These are phyloP conservation scores for Pholiota conissans DNA, from an alignment of 768 basidiomycete genomes.

Conservation along the genomic window DNA sequence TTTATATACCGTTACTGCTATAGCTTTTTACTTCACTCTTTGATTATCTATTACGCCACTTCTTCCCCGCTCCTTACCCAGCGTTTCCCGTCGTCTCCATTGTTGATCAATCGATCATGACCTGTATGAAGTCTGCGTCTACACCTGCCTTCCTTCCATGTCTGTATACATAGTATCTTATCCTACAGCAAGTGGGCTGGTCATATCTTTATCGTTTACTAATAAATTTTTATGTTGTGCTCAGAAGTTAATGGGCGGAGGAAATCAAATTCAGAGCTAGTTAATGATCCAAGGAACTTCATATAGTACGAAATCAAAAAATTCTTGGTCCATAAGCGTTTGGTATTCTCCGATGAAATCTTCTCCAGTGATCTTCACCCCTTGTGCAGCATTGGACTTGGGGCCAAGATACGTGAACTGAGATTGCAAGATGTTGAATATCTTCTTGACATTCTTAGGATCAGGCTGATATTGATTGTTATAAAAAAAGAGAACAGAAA, in stretches of 20 bases:
- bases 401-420: constrained; percentile 83
- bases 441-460: constrained; percentile 78
- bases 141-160: constrained; percentile 38
- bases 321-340: constrained; percentile 91
- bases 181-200: constrained; percentile 54
- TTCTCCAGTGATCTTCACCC: constrained; percentile 38
- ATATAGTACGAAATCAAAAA: constrained; percentile 91
- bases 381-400: constrained; percentile 56
- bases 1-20: constrained; percentile 26
- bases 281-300: constrained; percentile 90
- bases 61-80: constrained; percentile 13
- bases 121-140: constrained; percentile 18
- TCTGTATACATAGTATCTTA: constrained; percentile 38
- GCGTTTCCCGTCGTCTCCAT: constrained; percentile 9
- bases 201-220: constrained; percentile 62
- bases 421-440: constrained; percentile 65
- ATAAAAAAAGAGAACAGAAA: neutral
- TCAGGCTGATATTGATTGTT: constrained; percentile 65
- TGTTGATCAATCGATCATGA: constrained; percentile 16
- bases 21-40: constrained; percentile 20
- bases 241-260: constrained; percentile 8
- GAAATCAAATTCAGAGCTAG: constrained; percentile 32
- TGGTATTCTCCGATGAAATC: constrained; percentile 92
- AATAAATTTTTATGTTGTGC: constrained; percentile 38
- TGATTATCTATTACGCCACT: constrained; percentile 18